Base-by-base conservation (phyloP, 768 basidiomycete genomes). In the Agaricus blazei region DNA sequence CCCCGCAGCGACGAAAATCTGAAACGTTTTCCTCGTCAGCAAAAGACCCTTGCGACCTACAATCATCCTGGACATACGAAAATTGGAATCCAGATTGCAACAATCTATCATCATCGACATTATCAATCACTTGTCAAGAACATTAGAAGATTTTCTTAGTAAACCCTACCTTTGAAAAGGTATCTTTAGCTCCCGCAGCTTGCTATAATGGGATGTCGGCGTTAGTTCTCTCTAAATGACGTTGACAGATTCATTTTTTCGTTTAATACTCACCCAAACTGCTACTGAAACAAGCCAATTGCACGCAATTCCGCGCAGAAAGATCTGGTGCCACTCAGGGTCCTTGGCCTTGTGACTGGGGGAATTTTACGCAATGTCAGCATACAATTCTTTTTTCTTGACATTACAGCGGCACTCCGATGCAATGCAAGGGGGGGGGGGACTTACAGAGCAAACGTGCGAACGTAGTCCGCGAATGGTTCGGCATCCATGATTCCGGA, bases 281-380 rank as follows among this genome's bases (percentile, higher is more conserved):
- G 86, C 87, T 4, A 88, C 68, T 57, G 77, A 85, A 37, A 89
- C 87, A 1, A 89, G 74, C 86, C 85, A 89, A 60, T 89, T 89
- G 60, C 87, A 89, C 5, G 79, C 87, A 59, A 89, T 86, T 0
- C 87, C 87, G 14, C 86, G 74, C 19, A 89, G 68, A 68, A 89
- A 83, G 37, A 89, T 84, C 64, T 89, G 81, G 64, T 87, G 75
- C 86, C 86, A 89, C 31, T 75, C 67, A 1, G 87, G 87, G 9
- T 82, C 79, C 1, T 69, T 68, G 0, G 86, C 87, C 64, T 88
- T 89, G 38, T 78, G 65, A 45, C 87, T 88, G 29, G 48, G 15
- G 19, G 19, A 19, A 19, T 19, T 19, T 15, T 14, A 51, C 26
- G 26, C 28, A 19, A 56, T 7, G 34, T 34, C 5, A 34, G 34